Base-by-base conservation (phyloP, 441 rosid genomes). In the Gossypium armourianum region DNA sequence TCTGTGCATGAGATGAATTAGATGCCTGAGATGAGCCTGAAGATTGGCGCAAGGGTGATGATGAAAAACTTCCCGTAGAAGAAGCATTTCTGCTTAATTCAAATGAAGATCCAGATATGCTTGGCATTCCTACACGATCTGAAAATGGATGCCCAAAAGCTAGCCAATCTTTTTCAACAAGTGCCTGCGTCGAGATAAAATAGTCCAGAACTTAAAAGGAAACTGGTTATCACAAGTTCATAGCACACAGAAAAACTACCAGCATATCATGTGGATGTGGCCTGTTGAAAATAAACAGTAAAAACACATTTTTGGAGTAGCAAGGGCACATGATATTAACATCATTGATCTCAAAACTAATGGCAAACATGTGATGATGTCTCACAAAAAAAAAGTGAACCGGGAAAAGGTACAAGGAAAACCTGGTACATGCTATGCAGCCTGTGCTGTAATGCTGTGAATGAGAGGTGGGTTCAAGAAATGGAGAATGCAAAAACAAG, bases 131-230 rank as follows among this genome's bases (percentile, higher is more conserved):
- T 69, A 87, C 69, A 59, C 98, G 99, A 77, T 95, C 98, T 6
- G 97, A 86, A 85, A 95, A 88, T 70, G 97, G 98, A 83, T 93
- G 99, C 64, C 99, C 98, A 84, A 92, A 95, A 76, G 99, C 98
- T 67, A 92, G 86, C 99, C 99, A 95, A 78, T 95, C 98, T 80
- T 95, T 95, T 81, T 95, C 99, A 72, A 92, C 69, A 68, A 95
- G 96, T 60, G 97, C 96, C 99, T 95, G 81, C 43, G 61, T 60
- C 57, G 72, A 75, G 59, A 57, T n/a, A 57, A 66, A 72, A 57
- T 12, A 63, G 15, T 32, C 16, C 40, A 56, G 24, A 59, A 63
- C 4, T 59, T 26, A 69, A 29, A 28, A 47, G 28, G 8, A 4
- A 15, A 16, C 36, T 50, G 45, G 70, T 67, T 52, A 52, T 67